phyloP scores from a whole-genome alignment of 352 stramenopile genomes.

The Elongisporangium anandrum region DNA sequence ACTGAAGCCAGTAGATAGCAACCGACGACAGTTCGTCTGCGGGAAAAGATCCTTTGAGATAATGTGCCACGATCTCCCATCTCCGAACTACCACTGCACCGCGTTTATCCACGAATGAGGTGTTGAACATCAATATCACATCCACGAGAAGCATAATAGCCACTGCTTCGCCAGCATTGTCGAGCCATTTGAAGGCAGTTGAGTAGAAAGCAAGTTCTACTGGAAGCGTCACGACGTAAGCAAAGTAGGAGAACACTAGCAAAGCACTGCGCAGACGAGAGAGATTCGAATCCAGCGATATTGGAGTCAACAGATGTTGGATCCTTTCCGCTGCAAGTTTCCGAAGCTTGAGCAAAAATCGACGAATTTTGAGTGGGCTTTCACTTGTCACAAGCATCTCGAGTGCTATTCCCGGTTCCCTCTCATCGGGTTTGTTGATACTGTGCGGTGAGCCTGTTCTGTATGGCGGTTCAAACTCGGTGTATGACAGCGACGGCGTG shows the following conservation, averaged over 20 bases:
- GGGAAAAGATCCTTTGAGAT: conserved; percentile 17
- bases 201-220: conserved; percentile 27
- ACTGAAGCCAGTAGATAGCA: conserved; percentile 5
- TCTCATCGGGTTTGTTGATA: too few species aligned
- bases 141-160: conserved; percentile 17
- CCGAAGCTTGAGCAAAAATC: too few species aligned
- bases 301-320: conserved; percentile 6
- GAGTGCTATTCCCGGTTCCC: too few species aligned
- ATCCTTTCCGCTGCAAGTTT: neutral
- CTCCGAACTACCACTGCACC: conserved; percentile 16
- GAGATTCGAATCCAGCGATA: conserved; percentile 29
- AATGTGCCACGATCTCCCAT: conserved; percentile 17
- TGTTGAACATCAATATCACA: conserved; percentile 26
- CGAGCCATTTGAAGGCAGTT: neutral
- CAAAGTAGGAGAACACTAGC: conserved; percentile 17
- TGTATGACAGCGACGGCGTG: too few species aligned
- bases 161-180: conserved; percentile 1
- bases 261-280: conserved; percentile 17
- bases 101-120: conserved; percentile 21
- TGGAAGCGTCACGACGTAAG: conserved; percentile 33
- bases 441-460: too few species aligned
- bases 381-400: neutral
- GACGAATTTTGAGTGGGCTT: neutral
- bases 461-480: too few species aligned
- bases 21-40: conserved; percentile 14